Evolutionary conservation across 148 eudicot species (phyloP).

Genomic region (Fallopia convolvulus): DNA sequence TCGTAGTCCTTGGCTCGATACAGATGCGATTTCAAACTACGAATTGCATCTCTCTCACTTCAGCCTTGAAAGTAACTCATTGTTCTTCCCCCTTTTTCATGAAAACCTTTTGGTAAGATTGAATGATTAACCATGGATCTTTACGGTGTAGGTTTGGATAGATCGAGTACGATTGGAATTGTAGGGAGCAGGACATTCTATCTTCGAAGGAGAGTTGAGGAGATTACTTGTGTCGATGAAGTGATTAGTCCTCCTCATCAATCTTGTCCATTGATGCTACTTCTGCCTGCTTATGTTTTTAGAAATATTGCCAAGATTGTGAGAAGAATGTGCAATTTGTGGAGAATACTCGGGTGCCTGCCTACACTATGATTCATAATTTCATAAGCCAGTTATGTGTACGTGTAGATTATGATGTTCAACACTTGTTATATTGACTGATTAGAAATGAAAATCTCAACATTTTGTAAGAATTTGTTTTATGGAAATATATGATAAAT

Average conservation of each 20-base stretch:
- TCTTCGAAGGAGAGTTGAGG: slow-evolving; percentile 26
- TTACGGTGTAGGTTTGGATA: slow-evolving; percentile 43
- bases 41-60: slow-evolving; percentile 72
- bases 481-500: too few species aligned
- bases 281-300: slow-evolving; percentile 25
- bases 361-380: slow-evolving; percentile 23
- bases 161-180: slow-evolving; percentile 55
- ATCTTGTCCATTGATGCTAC: slow-evolving; percentile 3
- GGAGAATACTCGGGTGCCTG: slow-evolving; percentile 78
- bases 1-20: slow-evolving; percentile 49
- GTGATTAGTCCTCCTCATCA: slow-evolving; percentile 1
- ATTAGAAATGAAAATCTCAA: too few species aligned
- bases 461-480: too few species aligned
- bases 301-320: slow-evolving; percentile 30
- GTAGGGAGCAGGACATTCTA: slow-evolving; percentile 75
- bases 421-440: not conserved
- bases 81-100: too few species aligned
- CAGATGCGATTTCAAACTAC: slow-evolving; percentile 30
- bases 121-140: not conserved
- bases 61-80: slow-evolving; percentile 59
- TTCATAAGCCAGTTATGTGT: not conserved
- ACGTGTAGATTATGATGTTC: not conserved
- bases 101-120: not conserved
- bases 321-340: slow-evolving; percentile 35
- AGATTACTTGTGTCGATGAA: slow-evolving; percentile 8